Evolutionary conservation across 352 stramenopile species (phyloP).

Genomic region (Globisporangium sylvaticum): DNA sequence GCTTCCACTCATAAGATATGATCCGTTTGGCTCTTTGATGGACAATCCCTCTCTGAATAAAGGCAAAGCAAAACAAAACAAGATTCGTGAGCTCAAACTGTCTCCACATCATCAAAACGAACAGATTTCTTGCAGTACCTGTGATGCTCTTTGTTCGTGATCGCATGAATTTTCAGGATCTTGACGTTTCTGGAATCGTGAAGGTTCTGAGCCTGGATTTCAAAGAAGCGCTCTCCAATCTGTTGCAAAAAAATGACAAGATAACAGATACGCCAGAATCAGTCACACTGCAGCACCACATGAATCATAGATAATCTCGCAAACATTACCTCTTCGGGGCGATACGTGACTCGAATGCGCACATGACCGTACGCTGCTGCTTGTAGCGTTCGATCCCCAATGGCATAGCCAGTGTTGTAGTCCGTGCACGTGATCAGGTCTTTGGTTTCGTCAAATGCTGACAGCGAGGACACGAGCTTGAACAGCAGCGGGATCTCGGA

Average conservation of each 20-base stretch:
- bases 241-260: constrained; percentile 21
- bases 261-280: not conserved
- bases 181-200: constrained; percentile 85
- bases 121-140: constrained; percentile 32
- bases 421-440: constrained; percentile 78
- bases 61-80: not conserved
- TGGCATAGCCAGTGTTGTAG: constrained; percentile 83
- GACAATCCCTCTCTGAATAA: constrained; percentile 71
- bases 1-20: constrained; percentile 84
- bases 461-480: constrained; percentile 73
- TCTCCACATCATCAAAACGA: not conserved
- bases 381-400: constrained; percentile 78
- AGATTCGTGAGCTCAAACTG: not conserved
- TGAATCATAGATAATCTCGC: too few relatives aligned
- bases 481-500: constrained; percentile 87
- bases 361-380: constrained; percentile 83
- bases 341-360: constrained; percentile 83
- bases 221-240: constrained; percentile 83
- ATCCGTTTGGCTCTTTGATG: constrained; percentile 81
- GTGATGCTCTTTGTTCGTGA: constrained; percentile 88
- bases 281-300: not conserved
- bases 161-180: constrained; percentile 80
- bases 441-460: constrained; percentile 60
- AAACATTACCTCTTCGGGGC: constrained; percentile 55
- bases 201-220: constrained; percentile 84